Evolutionary conservation across 371 early-diverging fungal genomes (phyloP).

Genomic region (Mortierella sp.): DNA sequence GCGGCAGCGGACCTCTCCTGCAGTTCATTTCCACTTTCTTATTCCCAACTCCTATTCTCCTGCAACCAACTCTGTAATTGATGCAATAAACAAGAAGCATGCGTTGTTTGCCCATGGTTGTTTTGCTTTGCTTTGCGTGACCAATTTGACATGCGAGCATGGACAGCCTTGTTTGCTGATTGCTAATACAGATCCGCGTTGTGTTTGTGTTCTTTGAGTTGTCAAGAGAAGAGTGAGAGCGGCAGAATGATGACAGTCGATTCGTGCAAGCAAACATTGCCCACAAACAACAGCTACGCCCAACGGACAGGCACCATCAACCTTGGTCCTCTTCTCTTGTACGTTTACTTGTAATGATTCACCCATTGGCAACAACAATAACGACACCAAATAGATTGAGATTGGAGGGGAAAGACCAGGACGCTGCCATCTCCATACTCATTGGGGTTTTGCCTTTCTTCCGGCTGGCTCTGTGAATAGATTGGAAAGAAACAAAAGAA

Average conservation of each 20-base stretch:
- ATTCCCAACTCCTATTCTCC: background rate
- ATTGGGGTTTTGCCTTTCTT: background rate
- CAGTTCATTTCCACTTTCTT: background rate
- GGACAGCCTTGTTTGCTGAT: background rate
- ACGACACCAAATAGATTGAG: too few relatives aligned
- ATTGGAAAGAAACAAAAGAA: background rate
- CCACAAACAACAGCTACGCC: background rate
- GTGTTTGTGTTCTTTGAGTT: background rate
- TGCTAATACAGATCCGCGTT: background rate
- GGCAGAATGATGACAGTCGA: background rate
- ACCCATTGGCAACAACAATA: background rate
- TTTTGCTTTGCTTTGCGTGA: background rate
- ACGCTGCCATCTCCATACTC: too few relatives aligned
- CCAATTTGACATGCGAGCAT: background rate
- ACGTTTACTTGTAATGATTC: background rate
- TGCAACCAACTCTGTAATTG: background rate
- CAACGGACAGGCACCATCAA: background rate
- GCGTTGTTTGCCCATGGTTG: background rate
- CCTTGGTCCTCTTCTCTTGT: background rate
- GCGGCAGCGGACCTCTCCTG: background rate
- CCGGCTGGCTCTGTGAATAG: constrained; percentile 9
- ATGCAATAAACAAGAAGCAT: background rate
- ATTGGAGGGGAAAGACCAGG: too few relatives aligned
- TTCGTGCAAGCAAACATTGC: background rate
- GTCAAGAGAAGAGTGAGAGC: background rate